Conservation (phyloP, 2,329 filamentous ascomycete genomes). For the Domatiomyces catenatus region DNA sequence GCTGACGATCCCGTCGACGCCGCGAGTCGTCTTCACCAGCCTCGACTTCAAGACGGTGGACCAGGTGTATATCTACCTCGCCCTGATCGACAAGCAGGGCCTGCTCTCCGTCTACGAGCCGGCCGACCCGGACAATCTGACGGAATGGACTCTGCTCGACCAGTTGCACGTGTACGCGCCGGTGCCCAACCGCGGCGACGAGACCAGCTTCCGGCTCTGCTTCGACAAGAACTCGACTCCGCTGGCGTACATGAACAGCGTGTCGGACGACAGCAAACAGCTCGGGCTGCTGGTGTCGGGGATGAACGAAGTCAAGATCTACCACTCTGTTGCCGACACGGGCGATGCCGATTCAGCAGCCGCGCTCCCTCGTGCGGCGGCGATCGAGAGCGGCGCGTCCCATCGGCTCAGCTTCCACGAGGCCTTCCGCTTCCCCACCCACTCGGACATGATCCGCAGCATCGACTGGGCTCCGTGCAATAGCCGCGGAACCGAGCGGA, state of each 20-base stretch:
- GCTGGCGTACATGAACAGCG: conserved; percentile 59
- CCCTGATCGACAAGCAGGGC: conserved; percentile 69
- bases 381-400: conserved; percentile 28
- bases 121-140: conserved; percentile 64
- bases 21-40: conserved; percentile 48
- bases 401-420: conserved; percentile 61
- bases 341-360: conserved; percentile 25
- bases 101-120: conserved; percentile 70
- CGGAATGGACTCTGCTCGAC: conserved; percentile 60
- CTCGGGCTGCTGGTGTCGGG: conserved; percentile 71
- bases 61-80: conserved; percentile 66
- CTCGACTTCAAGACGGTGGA: conserved; percentile 78
- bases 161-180: conserved; percentile 51
- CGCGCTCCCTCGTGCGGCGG: no score
- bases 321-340: conserved; percentile 48
- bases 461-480: conserved; percentile 69
- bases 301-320: conserved; percentile 70
- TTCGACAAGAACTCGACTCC: conserved; percentile 69
- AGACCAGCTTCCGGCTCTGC: conserved; percentile 68
- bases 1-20: conserved; percentile 50
- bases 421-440: conserved; percentile 58
- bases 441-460: conserved; percentile 56
- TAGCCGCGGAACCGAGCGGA: conserved; percentile 73
- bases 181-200: conserved; percentile 61
- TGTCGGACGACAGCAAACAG: conserved; percentile 65